phyloP scores from a whole-genome alignment of 805 yeast species.

The Lipomyces starkeyi region DNA sequence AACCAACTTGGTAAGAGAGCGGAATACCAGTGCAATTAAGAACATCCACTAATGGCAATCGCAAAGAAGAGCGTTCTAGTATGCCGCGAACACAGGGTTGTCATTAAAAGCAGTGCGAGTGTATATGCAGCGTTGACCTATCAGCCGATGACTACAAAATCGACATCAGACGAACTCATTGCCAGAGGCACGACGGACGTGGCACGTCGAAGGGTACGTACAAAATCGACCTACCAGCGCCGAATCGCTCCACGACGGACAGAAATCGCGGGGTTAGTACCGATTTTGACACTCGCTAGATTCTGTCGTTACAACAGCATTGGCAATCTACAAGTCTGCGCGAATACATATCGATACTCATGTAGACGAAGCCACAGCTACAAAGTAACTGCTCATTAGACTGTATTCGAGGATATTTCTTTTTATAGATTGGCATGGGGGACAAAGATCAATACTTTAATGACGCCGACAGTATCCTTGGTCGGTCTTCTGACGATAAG shows the following conservation, averaged over 20 bases:
- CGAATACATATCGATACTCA: constrained; percentile 1
- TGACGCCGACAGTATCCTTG: not conserved
- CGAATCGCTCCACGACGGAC: not conserved
- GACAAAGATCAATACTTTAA: not conserved
- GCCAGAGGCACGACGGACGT: no score
- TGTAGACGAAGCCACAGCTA: not conserved
- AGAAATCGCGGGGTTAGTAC: not conserved
- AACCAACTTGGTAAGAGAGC: constrained; percentile 7
- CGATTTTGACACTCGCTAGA: not conserved
- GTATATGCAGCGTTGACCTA: not conserved
- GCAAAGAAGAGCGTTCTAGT: not conserved
- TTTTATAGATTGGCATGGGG: not conserved
- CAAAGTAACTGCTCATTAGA: not conserved
- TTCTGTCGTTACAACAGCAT: not conserved
- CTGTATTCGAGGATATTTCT: not conserved
- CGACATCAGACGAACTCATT: not conserved
- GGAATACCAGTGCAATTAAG: not conserved
- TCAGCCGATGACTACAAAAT: not conserved
- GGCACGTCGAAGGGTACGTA: not conserved
- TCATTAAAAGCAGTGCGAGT: not conserved
- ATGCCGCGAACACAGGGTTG: not conserved
- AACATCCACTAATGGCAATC: not conserved
- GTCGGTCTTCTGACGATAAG: not conserved
- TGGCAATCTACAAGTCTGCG: not conserved
- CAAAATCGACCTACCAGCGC: not conserved